These are phyloP conservation scores for Angophora floribunda DNA, from an alignment of 345 rosid genomes.

Conservation along the genomic window DNA sequence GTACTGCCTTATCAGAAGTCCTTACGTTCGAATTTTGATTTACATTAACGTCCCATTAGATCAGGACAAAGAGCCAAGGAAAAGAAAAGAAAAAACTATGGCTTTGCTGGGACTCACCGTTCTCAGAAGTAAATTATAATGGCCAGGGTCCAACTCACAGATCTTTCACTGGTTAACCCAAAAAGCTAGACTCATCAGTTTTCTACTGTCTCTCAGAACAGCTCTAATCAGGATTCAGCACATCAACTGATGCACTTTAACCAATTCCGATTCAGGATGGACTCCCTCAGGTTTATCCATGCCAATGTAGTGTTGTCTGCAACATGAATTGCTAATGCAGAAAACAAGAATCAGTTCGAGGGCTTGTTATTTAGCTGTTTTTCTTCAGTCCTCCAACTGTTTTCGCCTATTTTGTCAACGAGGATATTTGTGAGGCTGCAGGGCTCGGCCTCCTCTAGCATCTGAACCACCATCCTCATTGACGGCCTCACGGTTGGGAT, in stretches of 20 bases:
- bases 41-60: not conserved
- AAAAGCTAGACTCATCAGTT: not conserved
- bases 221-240: not conserved
- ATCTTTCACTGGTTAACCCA: not conserved
- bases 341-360: not conserved
- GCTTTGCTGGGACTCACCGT: not conserved
- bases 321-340: not conserved
- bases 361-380: not conserved
- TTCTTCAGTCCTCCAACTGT: not conserved
- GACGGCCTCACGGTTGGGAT: slow-evolving; percentile 56
- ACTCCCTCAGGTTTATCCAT: not conserved
- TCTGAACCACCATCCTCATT: slow-evolving; percentile 72
- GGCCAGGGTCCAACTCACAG: not conserved
- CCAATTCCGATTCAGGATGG: not conserved
- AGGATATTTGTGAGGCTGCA: slow-evolving; percentile 11
- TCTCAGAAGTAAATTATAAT: not conserved
- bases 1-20: not conserved
- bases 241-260: not conserved
- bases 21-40: not conserved
- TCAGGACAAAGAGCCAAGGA: not conserved
- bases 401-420: slow-evolving; percentile 1
- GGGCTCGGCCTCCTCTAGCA: slow-evolving; percentile 64
- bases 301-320: not conserved
- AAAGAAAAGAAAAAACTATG: not conserved
- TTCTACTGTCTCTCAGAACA: not conserved